A percentile compares a stretch with the other conserved stretches of the same genome.
Conservation (phyloP, 78 protist species). For the Pelomyxa schiedti region DNA sequence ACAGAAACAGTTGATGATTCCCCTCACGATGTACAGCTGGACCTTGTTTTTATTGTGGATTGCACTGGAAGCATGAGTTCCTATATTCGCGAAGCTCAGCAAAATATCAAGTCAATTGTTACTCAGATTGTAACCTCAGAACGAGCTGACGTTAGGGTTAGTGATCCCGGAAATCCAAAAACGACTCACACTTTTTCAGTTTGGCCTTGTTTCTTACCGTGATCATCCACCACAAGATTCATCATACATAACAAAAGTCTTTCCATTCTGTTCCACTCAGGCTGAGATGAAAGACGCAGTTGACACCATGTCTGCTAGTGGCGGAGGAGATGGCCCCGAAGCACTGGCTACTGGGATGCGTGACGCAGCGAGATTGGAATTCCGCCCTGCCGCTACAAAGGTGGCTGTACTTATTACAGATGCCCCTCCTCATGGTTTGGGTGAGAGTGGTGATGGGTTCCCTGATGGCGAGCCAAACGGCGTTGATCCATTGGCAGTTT, state of each 20-base stretch:
- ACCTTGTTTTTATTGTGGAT: background rate
- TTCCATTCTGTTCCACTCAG: background rate
- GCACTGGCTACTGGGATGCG: background rate
- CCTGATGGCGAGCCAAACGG: slow-evolving; percentile 5
- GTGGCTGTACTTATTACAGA: slow-evolving; percentile 5
- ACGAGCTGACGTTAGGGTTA: background rate
- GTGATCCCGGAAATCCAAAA: background rate
- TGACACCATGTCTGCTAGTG: background rate
- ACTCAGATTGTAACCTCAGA: background rate
- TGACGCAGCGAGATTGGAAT: background rate
- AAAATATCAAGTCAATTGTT: background rate
- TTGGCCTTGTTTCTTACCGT: slow-evolving; percentile 13
- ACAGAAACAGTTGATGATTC: background rate
- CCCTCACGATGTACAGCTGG: background rate
- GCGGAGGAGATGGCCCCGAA: slow-evolving; percentile 25
- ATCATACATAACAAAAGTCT: background rate
- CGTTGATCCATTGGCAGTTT: slow-evolving; percentile 1
- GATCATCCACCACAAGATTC: slow-evolving; percentile 18
- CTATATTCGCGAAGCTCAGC: background rate
- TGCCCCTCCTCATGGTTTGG: too few relatives aligned
- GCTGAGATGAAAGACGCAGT: background rate
- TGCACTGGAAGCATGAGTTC: background rate
- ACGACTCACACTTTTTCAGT: background rate
- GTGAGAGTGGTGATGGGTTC: slow-evolving; percentile 10
- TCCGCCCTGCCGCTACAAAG: background rate